Conservation (phyloP, 2,329 filamentous ascomycete genomes). For the Kalmusia sp. region DNA sequence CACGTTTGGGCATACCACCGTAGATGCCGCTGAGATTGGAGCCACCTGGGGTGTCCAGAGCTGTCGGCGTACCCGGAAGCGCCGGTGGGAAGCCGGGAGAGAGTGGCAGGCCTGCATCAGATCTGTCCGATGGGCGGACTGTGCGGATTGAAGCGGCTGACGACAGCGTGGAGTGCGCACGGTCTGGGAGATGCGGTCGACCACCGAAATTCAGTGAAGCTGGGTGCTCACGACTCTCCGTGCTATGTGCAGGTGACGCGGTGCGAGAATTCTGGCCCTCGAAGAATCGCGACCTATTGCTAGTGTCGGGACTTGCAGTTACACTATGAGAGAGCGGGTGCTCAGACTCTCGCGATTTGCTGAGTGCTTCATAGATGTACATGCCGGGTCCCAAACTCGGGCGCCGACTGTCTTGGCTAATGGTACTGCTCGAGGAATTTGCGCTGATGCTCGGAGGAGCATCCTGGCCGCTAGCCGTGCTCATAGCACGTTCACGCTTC, state of each 20-base stretch:
- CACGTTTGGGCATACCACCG: slow-evolving; percentile 53
- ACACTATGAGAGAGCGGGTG: slow-evolving; percentile 80
- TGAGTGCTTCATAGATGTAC: slow-evolving; percentile 58
- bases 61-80: slow-evolving; percentile 52
- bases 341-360: slow-evolving; percentile 61
- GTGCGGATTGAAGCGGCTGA: slow-evolving; percentile 54
- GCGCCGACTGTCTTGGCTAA: slow-evolving; percentile 62
- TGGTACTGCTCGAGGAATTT: slow-evolving; percentile 62
- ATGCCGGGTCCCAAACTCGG: slow-evolving; percentile 67
- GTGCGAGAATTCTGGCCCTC: slow-evolving; percentile 47
- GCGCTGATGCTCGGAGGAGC: slow-evolving; percentile 60
- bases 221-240: slow-evolving; percentile 31
- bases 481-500: slow-evolving; percentile 63
- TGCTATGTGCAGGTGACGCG: slow-evolving; percentile 46
- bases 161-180: slow-evolving; percentile 50
- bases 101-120: slow-evolving; percentile 29
- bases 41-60: slow-evolving; percentile 51
- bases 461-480: slow-evolving; percentile 61
- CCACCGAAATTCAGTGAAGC: slow-evolving; percentile 11
- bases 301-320: slow-evolving; percentile 69
- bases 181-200: slow-evolving; percentile 43
- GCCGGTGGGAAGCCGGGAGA: slow-evolving; percentile 52
- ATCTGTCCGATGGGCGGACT: slow-evolving; percentile 51
- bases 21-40: slow-evolving; percentile 54
- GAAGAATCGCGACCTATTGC: slow-evolving; percentile 43